phyloP scores from a whole-genome alignment of 805 yeast genomes.

The Zygotorulaspora danielsina region DNA sequence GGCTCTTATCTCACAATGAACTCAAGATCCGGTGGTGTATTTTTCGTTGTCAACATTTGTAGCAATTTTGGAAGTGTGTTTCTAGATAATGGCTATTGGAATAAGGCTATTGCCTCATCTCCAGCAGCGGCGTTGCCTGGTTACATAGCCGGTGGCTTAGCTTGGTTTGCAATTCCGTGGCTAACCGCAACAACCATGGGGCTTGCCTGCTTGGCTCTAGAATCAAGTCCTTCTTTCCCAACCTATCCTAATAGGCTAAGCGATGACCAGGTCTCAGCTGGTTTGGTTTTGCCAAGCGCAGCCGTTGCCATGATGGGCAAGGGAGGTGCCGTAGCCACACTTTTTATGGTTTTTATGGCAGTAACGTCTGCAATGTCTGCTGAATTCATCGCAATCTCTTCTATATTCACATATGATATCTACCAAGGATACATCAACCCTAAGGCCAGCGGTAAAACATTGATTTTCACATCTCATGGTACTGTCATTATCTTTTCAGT shows the following conservation, averaged over 20 bases:
- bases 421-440: conserved; percentile 80
- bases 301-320: conserved; percentile 81
- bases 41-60: conserved; percentile 80
- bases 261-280: conserved; percentile 70
- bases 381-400: conserved; percentile 82
- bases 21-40: conserved; percentile 81
- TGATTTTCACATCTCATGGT: conserved; percentile 64
- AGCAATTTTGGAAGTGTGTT: conserved; percentile 90
- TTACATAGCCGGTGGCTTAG: conserved; percentile 79
- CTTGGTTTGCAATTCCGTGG: conserved; percentile 91
- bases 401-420: conserved; percentile 80
- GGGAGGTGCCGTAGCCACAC: conserved; percentile 82
- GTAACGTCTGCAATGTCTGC: conserved; percentile 91
- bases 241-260: conserved; percentile 68
- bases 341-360: conserved; percentile 82
- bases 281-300: conserved; percentile 62
- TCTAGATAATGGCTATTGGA: conserved; percentile 83
- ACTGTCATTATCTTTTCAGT: conserved; percentile 58
- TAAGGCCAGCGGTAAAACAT: conserved; percentile 65
- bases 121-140: conserved; percentile 86
- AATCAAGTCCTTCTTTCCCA: conserved; percentile 68
- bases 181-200: conserved; percentile 82
- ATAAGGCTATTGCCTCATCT: conserved; percentile 80
- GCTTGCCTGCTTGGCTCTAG: conserved; percentile 72
- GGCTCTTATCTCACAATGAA: conserved; percentile 78